Evolutionary conservation across 148 eudicot species (phyloP), one percentile per base, ranked within the genome.

Genomic region (Heliamphora exappendiculata): DNA sequence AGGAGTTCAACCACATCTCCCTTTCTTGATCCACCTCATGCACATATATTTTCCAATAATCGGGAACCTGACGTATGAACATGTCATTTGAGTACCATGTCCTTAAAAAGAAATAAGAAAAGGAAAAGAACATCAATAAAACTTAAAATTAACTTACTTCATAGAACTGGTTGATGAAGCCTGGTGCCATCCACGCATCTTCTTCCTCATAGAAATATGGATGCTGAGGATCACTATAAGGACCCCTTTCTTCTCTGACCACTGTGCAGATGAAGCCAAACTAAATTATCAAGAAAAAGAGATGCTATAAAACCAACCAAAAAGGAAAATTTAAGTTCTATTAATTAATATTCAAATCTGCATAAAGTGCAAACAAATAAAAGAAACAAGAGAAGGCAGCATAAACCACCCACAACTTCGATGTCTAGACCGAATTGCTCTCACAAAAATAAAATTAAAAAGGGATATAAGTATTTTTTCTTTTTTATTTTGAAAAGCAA

Each of bases 111-210:
- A 60, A 60, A 60, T 28, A 6, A 60, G 13, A 29, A 22, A 17
- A 60, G 31, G 12, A 12, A 60, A 60, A 29, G 19, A 60, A 60
- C 4, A 28, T 55, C 12, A 2, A 17, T 76, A 19, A 44, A 64
- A 19, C 36, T 77, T 34, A 11, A 62, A 49, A 17, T 59, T 36
- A 50, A 78, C 80, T 78, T 81, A 93, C 98, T 66, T 93, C 98
- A 77, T 88, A 88, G 81, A 93, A 93, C 84, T 93, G 97, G 85
- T 91, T 91, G 70, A 93, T 91, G 84, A 93, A 93, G 67, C 97
- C 98, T 64, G 98, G 98, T 64, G 98, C 98, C 90, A 91, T 93
- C 98, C 98, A 93, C 69, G 84, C 91, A 79, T 93, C 98, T 12
- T 91, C 98, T 84, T 87, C 97, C 81, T 93, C 98, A 47, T 93